Evolutionary conservation across 805 yeast species (phyloP), one percentile per base, ranked within the genome.

Genomic region (Metschnikowia aberdeeniae): DNA sequence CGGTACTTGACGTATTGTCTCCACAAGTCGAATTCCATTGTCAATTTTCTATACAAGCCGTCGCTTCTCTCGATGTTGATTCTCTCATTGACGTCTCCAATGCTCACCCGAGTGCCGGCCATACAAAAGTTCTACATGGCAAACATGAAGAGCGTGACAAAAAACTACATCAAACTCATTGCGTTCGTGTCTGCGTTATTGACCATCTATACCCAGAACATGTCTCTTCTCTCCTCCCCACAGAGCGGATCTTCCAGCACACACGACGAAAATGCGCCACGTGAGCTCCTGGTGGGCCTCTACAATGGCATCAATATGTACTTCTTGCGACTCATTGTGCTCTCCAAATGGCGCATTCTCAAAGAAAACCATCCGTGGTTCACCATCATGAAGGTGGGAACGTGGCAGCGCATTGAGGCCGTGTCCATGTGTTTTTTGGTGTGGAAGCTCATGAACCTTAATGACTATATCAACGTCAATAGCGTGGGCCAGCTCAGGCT

Each of bases 301-400:
- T 47, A 66, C 45, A 56, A 67, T 32, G 61, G 51, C 4, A 43
- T 68, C 45, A 65, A 61, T 50, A 44, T 64, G 39, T 69, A 70
- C 50, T 53, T 70, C 28, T 49, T 65, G 36, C 56, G 67, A 42
- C 51, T 69, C 41, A 59, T 69, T 1, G 48, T 69, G n/a, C 48
- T 70, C 27, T 66, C 70, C 9, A 70, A 69, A 50, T 70, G 76
- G 76, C 58, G 76, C 34, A 67, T 67, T 29, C 45, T 59, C 29
- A 70, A 69, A 52, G 72, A 66, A 19, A 63, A 66, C 54, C 71
- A 66, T 47, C 72, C 71, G 0, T 51, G 55, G 47, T 64, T 70
- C 50, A 58, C 52, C 29, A 11, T 47, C 14, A 45, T 68, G 27
- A 58, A 54, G 26, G 44, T 60, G 14, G 55, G 51, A 13, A 54